Base-by-base conservation (phyloP, 192 early-diverging fungal species). In the Linnemannia exigua region DNA sequence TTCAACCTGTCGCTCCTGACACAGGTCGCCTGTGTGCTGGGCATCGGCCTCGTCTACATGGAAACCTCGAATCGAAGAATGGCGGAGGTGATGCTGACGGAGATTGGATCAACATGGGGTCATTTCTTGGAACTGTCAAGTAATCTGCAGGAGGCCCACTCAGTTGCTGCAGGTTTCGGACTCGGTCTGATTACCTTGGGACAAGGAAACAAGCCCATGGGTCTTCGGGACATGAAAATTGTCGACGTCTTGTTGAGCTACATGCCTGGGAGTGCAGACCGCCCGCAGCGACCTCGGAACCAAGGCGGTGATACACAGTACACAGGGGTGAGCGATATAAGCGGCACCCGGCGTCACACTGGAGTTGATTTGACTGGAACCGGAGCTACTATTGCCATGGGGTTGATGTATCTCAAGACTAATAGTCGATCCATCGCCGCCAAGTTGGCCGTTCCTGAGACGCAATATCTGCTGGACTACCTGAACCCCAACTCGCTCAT, bases 171-270 rank as follows among this genome's bases (percentile, higher is more conserved):
- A 58, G 98, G 98, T 1, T 94, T 98, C 80, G 92, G 95, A 0
- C 84, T 99, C 47, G 97, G 97, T 5, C 91, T 97, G 33, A 93
- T 96, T n/a, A 92, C 89, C 14, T 88, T 97, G 5, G 96, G 95
- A 9, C 83, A 89, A 54, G 95, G 93, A 22, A 78, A 89, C 77
- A 88, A 86, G 28, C 78, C 91, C 0, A 80, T 71, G 47, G 88
- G 88, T 22, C 80, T 94, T 17, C 76, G 88, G 2, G 95, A 95
- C 76, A 69, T 94, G 76, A 84, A 89, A 20, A 82, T 95, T 28
- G 80, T 92, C 4, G 91, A 94, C 50, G 84, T 88, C 44, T 87
- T 96, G 3, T 70, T 81, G 22, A 87, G 87, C n/a, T 90, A 89
- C 67, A 89, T 91, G 70, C 88, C 94, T 7, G 94, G 95, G 6